A percentile compares a stretch with the other conserved stretches of the same genome.
These are phyloP conservation scores for Kuraishia molischiana DNA, from an alignment of 805 yeast species.

Conservation along the genomic window DNA sequence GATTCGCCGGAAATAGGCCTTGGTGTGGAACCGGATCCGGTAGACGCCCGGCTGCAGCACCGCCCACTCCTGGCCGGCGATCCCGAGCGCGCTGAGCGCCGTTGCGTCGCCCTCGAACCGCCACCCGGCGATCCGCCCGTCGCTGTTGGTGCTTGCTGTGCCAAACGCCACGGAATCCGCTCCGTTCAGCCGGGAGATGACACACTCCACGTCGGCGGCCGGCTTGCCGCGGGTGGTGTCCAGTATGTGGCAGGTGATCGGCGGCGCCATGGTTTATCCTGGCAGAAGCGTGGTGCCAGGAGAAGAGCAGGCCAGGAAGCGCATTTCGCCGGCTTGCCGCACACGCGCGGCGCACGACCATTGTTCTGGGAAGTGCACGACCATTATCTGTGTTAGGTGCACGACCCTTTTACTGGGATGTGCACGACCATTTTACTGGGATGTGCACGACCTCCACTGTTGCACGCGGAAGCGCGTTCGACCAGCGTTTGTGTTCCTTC, in stretches of 20 bases:
- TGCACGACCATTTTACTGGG: too few species aligned
- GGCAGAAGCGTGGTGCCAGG: too few species aligned
- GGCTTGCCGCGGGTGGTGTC: constrained; percentile 84
- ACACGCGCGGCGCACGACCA: too few species aligned
- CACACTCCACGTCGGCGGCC: constrained; percentile 66
- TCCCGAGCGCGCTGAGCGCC: constrained; percentile 19
- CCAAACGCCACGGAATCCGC: constrained; percentile 41
- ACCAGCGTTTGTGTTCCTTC: too few species aligned
- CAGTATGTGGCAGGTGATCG: constrained; percentile 82
- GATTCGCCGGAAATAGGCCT: constrained; percentile 41
- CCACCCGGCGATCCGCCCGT: constrained; percentile 79
- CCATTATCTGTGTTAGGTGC: too few species aligned
- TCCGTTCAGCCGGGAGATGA: constrained; percentile 31
- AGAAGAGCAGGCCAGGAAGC: too few species aligned
- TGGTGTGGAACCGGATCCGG: constrained; percentile 70
- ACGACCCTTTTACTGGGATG: too few species aligned
- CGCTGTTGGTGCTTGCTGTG: constrained; percentile 58
- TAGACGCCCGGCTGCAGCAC: constrained; percentile 52
- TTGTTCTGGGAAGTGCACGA: too few species aligned
- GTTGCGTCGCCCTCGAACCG: constrained; percentile 17
- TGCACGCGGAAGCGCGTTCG: too few species aligned
- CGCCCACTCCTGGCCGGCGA: constrained; percentile 26
- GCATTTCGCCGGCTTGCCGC: too few species aligned
- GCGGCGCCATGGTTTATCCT: constrained; percentile 29
- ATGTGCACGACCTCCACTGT: too few species aligned